These are phyloP conservation scores for Phyllosticta citrichinensis DNA, from an alignment of 2,329 filamentous ascomycete species.

Conservation along the genomic window DNA sequence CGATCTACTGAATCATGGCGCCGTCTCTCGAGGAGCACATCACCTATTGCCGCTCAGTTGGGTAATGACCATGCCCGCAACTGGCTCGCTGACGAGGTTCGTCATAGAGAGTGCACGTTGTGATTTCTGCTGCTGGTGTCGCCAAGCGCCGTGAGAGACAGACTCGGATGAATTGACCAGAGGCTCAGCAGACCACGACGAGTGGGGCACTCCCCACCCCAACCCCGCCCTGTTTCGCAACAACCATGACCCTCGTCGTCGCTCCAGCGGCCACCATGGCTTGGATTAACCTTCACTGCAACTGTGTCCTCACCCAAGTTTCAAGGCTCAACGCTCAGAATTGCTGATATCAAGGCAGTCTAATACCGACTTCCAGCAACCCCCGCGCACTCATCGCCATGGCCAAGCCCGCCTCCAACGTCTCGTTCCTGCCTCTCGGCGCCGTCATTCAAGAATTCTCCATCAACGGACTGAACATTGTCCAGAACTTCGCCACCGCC, in stretches of 20 bases:
- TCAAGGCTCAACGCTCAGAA: not conserved
- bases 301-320: not conserved
- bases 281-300: not conserved
- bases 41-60: not conserved
- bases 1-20: not conserved
- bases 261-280: not conserved
- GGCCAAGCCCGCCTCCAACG: constrained; percentile 5
- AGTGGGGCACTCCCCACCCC: not conserved
- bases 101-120: not conserved
- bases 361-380: not conserved
- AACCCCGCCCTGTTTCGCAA: constrained; percentile 4
- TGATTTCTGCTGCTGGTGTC: no score
- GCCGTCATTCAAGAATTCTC: constrained; percentile 74
- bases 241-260: constrained; percentile 1
- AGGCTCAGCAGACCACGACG: not conserved
- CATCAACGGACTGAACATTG: constrained; percentile 73
- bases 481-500: constrained; percentile 70
- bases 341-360: not conserved
- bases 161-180: not conserved
- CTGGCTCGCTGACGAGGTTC: not conserved
- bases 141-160: no score
- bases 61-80: not conserved
- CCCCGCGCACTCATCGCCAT: not conserved
- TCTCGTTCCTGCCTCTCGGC: constrained; percentile 58
- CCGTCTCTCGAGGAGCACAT: not conserved